Conservation (phyloP, 2,329 filamentous ascomycete species). For the Botrytis deweyae region DNA sequence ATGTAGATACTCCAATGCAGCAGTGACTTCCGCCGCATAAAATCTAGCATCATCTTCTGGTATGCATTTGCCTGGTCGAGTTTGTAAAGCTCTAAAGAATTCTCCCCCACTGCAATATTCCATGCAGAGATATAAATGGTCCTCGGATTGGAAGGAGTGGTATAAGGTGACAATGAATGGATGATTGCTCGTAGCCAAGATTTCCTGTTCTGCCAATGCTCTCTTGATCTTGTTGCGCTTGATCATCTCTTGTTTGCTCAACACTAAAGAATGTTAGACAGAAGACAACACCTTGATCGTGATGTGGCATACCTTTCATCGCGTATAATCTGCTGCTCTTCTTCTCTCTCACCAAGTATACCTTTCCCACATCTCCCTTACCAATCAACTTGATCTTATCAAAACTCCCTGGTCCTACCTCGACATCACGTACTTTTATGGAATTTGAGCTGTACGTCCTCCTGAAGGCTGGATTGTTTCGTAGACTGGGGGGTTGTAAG, state of each 20-base stretch:
- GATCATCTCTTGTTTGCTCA: slow-evolving; percentile 99
- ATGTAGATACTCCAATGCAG: slow-evolving; percentile 93
- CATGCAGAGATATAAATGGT: slow-evolving; percentile 99
- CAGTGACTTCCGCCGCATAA: slow-evolving; percentile 96
- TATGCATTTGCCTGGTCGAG: slow-evolving; percentile 94
- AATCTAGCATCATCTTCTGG: slow-evolving; percentile 95
- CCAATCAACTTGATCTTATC: slow-evolving; percentile 99
- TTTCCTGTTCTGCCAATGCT: slow-evolving; percentile 95
- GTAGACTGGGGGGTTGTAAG: slow-evolving; percentile 65
- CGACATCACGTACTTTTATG: slow-evolving; percentile 96
- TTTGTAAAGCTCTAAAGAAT: slow-evolving; percentile 96
- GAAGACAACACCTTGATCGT: neutral
- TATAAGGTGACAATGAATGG: slow-evolving; percentile 98
- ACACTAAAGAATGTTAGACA: slow-evolving; percentile 56
- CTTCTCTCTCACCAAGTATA: slow-evolving; percentile 96
- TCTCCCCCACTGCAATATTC: slow-evolving; percentile 99
- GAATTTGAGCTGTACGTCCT: slow-evolving; percentile 98
- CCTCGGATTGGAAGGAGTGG: slow-evolving; percentile 98
- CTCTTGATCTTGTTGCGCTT: slow-evolving; percentile 99
- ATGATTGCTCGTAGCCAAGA: slow-evolving; percentile 96
- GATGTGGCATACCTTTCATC: slow-evolving; percentile 78
- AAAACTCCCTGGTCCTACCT: slow-evolving; percentile 92
- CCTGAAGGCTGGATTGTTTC: slow-evolving; percentile 74
- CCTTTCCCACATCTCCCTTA: slow-evolving; percentile 97
- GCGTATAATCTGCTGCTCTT: slow-evolving; percentile 94